Base-by-base conservation (phyloP, 495 filamentous ascomycete species). In the Cladorrhinum samala region DNA sequence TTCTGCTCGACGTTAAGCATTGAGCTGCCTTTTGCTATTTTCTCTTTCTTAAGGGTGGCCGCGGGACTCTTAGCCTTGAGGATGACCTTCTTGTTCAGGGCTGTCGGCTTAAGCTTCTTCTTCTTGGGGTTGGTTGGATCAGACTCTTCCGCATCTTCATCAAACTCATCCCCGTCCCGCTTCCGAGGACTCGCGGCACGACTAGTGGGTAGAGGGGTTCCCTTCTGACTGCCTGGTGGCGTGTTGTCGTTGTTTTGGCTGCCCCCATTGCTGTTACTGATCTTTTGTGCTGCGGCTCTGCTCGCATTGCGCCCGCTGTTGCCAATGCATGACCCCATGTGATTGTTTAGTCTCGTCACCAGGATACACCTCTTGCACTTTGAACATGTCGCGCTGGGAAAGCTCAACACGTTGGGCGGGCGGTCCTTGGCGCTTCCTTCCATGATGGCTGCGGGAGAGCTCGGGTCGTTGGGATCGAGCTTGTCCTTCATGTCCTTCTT, bases 271-370 rank as follows among this genome's bases (percentile, higher is more conserved):
- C 66, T 72, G 50, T 78, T 78, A 58, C 72, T 74, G 33, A 82
- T 78, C 65, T 80, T 80, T 50, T 76, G 71, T 14, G 74, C 68
- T 8, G 78, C 78, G 13, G 75, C 73, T 49, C 85, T 76, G 53
- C 84, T 84, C 16, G 80, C 81, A 60, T 80, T 80, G 18, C 88
- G 75, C 14, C 87, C 86, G 43, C 79, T 83, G 37, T 89, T 82
- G 24, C 87, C 87, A 59, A 93, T 82, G 64, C 88, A 91, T 45
- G 87, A 84, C 37, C 87, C 85, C 70, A 93, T 75, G 69, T 93
- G 88, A 61, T 88, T 85, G 60, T 88, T 91, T 37, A 78, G 59
- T 9, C 75, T 68, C 43, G 75, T 75, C 40, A 78, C 75, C 45
- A 78, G 63, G 50, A 78, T 78, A 60, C 75, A 78, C 17, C 75